phyloP scores from a whole-genome alignment of 805 yeast genomes.

The Alloascoidea hylecoeti region DNA sequence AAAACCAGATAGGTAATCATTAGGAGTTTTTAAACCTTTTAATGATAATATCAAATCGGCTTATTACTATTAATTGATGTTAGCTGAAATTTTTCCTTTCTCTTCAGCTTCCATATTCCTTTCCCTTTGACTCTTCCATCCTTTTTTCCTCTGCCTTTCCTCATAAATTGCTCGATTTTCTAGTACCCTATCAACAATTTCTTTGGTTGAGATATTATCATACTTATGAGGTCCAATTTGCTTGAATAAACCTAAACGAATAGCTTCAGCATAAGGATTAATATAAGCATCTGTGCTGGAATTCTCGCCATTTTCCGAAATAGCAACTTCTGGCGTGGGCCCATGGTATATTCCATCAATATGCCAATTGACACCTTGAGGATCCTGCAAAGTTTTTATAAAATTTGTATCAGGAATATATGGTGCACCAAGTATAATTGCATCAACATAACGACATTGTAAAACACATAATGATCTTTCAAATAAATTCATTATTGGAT shows the following conservation, averaged over 20 bases:
- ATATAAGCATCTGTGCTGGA: slow-evolving; percentile 8
- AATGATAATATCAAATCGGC: too few relatives aligned
- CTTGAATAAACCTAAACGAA: slow-evolving; percentile 21
- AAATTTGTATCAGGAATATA: slow-evolving; percentile 28
- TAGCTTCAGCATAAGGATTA: slow-evolving; percentile 24
- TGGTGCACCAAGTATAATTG: slow-evolving; percentile 62
- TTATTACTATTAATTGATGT: too few relatives aligned
- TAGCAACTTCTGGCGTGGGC: slow-evolving; percentile 28
- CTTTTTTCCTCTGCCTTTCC: slow-evolving; percentile 79
- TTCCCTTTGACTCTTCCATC: slow-evolving; percentile 57
- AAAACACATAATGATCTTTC: slow-evolving; percentile 81
- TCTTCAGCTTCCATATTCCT: slow-evolving; percentile 15
- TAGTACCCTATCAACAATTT: slow-evolving; percentile 65
- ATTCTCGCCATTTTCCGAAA: slow-evolving; percentile 14
- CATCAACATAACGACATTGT: slow-evolving; percentile 79
- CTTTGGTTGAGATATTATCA: slow-evolving; percentile 50
- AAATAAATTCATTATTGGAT: slow-evolving; percentile 76
- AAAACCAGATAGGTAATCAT: too few relatives aligned
- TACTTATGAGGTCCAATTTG: slow-evolving; percentile 40
- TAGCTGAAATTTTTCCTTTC: too few relatives aligned
- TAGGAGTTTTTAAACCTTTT: too few relatives aligned
- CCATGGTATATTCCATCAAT: slow-evolving; percentile 40
- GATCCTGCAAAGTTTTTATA: slow-evolving; percentile 22
- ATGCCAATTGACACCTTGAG: slow-evolving; percentile 6
- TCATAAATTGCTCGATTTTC: slow-evolving; percentile 56